Base-by-base conservation (phyloP, 306 rosid genomes). In the Prunus davidiana region DNA sequence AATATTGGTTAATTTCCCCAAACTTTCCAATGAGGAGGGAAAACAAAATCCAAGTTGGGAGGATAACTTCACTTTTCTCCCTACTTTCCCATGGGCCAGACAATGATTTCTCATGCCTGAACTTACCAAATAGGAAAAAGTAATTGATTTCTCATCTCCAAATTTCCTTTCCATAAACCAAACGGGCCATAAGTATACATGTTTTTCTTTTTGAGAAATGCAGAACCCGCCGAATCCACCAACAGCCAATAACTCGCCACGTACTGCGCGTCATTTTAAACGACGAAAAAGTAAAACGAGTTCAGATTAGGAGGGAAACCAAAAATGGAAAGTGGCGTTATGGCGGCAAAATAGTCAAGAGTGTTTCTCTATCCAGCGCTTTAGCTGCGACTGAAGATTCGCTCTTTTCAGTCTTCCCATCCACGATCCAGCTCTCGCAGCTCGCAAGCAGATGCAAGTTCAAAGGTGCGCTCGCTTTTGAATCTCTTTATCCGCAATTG, bases 251-350 rank as follows among this genome's bases (percentile, higher is more conserved):
- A 20, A 6, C 22, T 11, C 10, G 74, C n/a, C 73, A 55, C 78
- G 54, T 55, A 18, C 8, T 14, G 6, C 76, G 69, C 28, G 7
- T 16, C 60, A 19, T 28, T 68, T 50, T 50, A 50, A 49, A 15
- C 16, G 1, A 0, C 11, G 4, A 16, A 15, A 20, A 8, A 43
- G 15, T 12, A 5, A 19, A 15, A 28, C 27, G 2, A 8, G 18
- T 51, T n/a, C 6, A 69, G 68, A 28, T 62, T 3, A 11, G 60
- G 16, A 15, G 78, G 84, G 79, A 79, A 82, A 72, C 76, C 47
- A 58, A 49, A 32, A 77, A 12, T 38, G 80, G 76, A 75, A 76
- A 76, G 41, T 58, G 79, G 81, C 77, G 82, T n/a, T 67, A 38
- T 65, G 38, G 45, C 49, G 28, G 78, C 49, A 64, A 63, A 18